Evolutionary conservation across 2,329 filamentous ascomycete species (phyloP), one percentile per base, ranked within the genome.

Genomic region (Curvularia spicifera): DNA sequence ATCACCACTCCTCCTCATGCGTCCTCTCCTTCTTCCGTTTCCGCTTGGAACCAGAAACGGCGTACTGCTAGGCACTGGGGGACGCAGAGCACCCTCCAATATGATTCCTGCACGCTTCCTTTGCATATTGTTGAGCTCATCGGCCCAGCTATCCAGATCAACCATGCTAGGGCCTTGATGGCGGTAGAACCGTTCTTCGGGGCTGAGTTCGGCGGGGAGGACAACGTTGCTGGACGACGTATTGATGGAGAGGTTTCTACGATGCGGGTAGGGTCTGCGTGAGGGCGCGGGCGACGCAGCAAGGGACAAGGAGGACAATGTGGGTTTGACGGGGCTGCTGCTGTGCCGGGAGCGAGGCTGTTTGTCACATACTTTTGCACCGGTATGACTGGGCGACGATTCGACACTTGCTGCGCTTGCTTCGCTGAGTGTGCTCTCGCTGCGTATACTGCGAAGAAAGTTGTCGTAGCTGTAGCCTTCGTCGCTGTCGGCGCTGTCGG

Each of bases 51-150:
- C 8, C 9, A 12, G 29, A 31, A 31, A 12, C 2, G 29, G 1
- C 3, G 29, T 6, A 12, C 29, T 12, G 9, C 29, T 31, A 12
- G 29, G 8, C 29, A 31, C 9, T 10, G 8, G 29, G 29, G 29
- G 22, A 28, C 28, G 13, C 22, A 44, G 2, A 10, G 24, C 4
- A 20, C 31, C 40, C 0, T 15, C 44, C 2, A 37, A 4, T 3
- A 29, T 18, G n/a, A 54, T 28, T 3, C 50, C 56, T 5, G 31
- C 8, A 4, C 51, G 47, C 52, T 53, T 59, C 3, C 31, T 48
- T 40, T 59, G 53, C 61, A 64, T 62, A 3, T 15, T 43, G 35
- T 53, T 57, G 6, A 64, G 12, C 22, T 64, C 53, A 10, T 50
- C 20, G 0, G 63, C 63, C 63, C 60, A 65, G 4, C 10, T 15